Conservation (phyloP, 257 asterid genomes). For the Dorcoceras hygrometricum region DNA sequence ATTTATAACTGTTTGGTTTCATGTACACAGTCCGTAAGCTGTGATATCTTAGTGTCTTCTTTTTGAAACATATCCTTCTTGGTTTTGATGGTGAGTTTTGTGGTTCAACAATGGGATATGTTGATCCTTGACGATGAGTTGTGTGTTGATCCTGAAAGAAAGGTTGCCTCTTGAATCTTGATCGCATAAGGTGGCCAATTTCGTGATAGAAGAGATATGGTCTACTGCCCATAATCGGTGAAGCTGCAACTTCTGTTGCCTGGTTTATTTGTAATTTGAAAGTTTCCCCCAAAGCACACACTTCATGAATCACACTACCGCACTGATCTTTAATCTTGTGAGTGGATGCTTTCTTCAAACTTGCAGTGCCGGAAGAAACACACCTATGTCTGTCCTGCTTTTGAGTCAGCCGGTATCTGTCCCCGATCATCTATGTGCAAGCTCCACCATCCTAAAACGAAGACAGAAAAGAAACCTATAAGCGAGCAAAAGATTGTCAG, state of each 20-base stretch:
- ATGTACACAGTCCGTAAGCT: not conserved
- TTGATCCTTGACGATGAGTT: not conserved
- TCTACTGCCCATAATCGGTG: slow-evolving; percentile 14
- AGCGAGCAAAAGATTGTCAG: slow-evolving; percentile 46
- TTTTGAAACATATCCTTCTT: not conserved
- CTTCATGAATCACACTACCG: slow-evolving; percentile 37
- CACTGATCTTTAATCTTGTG: slow-evolving; percentile 49
- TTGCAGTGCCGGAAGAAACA: slow-evolving; percentile 98
- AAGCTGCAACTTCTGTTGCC: slow-evolving; percentile 11
- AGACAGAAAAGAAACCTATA: slow-evolving; percentile 47
- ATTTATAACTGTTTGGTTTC: too few relatives aligned
- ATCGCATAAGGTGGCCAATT: slow-evolving; percentile 7
- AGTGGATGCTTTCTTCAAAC: slow-evolving; percentile 44
- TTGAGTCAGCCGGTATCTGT: slow-evolving; percentile 76
- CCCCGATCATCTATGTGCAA: slow-evolving; percentile 70
- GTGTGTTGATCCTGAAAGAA: not conserved
- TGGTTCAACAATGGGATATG: slow-evolving; percentile 1
- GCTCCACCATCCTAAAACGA: slow-evolving; percentile 92
- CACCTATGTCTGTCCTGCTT: slow-evolving; percentile 73
- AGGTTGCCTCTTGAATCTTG: slow-evolving; percentile 11
- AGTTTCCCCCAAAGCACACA: slow-evolving; percentile 4
- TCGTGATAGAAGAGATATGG: slow-evolving; percentile 22
- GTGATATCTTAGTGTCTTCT: not conserved
- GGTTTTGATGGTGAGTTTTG: slow-evolving; percentile 2
- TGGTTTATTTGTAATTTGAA: slow-evolving; percentile 15